Base-by-base conservation (phyloP, 345 rosid species). In the Rhodomyrtus tomentosa region DNA sequence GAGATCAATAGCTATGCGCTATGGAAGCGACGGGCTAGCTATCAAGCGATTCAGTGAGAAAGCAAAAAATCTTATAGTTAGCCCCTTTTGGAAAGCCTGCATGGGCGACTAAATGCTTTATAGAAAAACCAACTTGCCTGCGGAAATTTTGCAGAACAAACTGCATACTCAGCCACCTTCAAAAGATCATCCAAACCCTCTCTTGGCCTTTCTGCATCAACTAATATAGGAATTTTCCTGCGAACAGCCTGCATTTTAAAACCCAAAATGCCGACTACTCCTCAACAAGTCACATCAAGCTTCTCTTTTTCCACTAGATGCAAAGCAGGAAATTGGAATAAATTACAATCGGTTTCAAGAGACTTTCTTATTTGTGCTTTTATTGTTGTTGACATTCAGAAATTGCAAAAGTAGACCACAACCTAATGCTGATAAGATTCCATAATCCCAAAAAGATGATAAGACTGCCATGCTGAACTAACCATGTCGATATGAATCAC, bases 91-190 rank as follows among this genome's bases (percentile, higher is more conserved):
- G n/a, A n/a, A n/a, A n/a, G n/a, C n/a, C n/a, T n/a, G 76, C 45
- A 36, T 52, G n/a, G 52, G 55, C 20, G 80, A 56, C 83, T 84
- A 56, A 89, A 58, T 79, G n/a, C 80, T 45, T 3, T 68, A 79
- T 81, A 51, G 81, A 83, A 45, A 54, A 72, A 36, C 81, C 68
- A 86, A 82, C 91, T 90, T 91, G 82, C 98, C 95, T 92, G 93
- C 50, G 98, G 98, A 86, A 96, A 94, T 85, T 91, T 94, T 27
- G 91, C 90, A 3, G 98, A 90, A 92, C 99, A 96, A 83, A 95
- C 93, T 80, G 87, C 92, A 84, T 95, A 96, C 85, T 86, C 92
- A 2, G 98, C 92, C 82, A 94, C 86, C 15, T 82, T 54, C 86
- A 96, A 86, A 86, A 96, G 93, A 76, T 94, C 94, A 87, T 96